Evolutionary conservation across 305 asterid genomes (phyloP), one percentile per base, ranked within the genome.

Genomic region (Stenogyne calaminthoides): DNA sequence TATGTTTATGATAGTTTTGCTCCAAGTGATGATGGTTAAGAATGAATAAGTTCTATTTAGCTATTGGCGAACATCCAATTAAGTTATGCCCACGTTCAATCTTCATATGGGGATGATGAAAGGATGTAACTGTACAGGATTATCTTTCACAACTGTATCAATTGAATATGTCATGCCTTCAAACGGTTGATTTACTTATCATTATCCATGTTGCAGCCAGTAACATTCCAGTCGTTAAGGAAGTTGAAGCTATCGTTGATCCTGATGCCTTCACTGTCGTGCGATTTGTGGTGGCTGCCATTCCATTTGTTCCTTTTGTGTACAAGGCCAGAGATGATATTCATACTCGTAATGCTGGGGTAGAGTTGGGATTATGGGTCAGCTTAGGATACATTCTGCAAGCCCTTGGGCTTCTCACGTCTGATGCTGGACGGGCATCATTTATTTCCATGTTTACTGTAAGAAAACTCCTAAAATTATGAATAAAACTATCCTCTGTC

Each of bases 351-450:
- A 86, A 82, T 36, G 84, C 93, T 51, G 97, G 96, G 72, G 47
- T 88, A 63, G 96, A 89, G 76, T 78, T 91, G 85, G 97, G 97
- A 77, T 74, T 88, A 74, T 91, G 95, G 96, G 84, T 81, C 73
- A 89, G 97, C 86, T 83, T 91, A 75, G 97, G 91, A 64, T 91
- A 91, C 78, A 88, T 89, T 64, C 74, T 88, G 84, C 94, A 91
- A 73, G 96, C 96, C 74, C 87, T 91, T 59, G 97, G 97, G 25
- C 86, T 89, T 69, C 89, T 82, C 60, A 91, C 97, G 39, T 86
- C 94, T 71, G 94, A 87, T 85, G 97, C 97, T 76, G 96, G 96
- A 39, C 85, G 96, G 19, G 96, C 97, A 74, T 86, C 96, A 32
- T 89, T 89, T 78, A 77, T 89, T 64, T 75, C 84, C 62, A 88